These are phyloP conservation scores for Podaxis sp. DNA, from an alignment of 768 basidiomycete genomes.

Conservation along the genomic window DNA sequence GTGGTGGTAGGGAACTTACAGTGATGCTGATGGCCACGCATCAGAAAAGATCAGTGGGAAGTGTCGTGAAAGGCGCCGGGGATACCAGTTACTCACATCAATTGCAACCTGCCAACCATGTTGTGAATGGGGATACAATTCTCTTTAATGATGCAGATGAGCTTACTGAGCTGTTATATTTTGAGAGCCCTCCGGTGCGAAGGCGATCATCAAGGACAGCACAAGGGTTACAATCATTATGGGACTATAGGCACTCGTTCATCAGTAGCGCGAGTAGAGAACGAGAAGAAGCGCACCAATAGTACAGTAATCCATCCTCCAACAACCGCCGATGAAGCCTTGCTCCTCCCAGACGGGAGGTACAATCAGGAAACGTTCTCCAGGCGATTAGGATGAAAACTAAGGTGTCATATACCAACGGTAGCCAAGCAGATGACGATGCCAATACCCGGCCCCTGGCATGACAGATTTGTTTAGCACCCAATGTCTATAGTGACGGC, in stretches of 20 bases:
- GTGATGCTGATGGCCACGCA: slow-evolving; percentile 1
- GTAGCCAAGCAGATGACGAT: slow-evolving; percentile 53
- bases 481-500: neutral
- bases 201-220: slow-evolving; percentile 47
- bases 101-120: neutral
- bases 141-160: neutral
- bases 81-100: neutral
- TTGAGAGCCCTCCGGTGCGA: slow-evolving; percentile 41
- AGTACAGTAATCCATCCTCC: slow-evolving; percentile 49
- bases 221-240: slow-evolving; percentile 45
- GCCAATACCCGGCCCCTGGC: slow-evolving; percentile 33
- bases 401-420: slow-evolving; percentile 47
- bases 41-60: neutral
- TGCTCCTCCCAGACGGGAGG: slow-evolving; percentile 25
- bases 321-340: slow-evolving; percentile 41
- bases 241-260: slow-evolving; percentile 27
- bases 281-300: slow-evolving; percentile 30
- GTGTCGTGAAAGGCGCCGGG: neutral
- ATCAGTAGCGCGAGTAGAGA: neutral
- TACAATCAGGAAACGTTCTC: slow-evolving; percentile 35
- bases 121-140: neutral
- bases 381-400: slow-evolving; percentile 38
- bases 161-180: slow-evolving; percentile 49
- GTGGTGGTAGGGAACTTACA: neutral
- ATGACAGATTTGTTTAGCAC: neutral